Conservation (phyloP, 441 rosid genomes). For the Erodium texanum region DNA sequence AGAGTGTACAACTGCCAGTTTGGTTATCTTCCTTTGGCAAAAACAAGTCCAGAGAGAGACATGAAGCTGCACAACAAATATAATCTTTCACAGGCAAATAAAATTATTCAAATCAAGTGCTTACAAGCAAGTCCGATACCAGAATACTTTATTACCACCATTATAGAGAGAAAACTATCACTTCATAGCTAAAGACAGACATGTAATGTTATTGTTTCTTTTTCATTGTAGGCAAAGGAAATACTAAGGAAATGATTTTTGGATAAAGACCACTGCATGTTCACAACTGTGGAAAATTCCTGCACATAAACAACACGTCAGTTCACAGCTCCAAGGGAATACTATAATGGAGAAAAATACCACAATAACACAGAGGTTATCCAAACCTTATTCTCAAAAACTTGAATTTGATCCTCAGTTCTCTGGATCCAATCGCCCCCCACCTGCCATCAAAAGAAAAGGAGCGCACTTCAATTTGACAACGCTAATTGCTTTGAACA, state of each 20-base stretch:
- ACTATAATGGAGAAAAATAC: neutral
- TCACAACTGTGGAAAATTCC: neutral
- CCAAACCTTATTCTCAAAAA: neutral
- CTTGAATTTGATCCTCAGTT: neutral
- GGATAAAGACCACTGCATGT: neutral
- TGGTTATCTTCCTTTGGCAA: too few relatives aligned
- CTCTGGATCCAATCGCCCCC: constrained; percentile 11
- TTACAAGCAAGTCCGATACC: neutral
- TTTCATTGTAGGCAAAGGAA: neutral
- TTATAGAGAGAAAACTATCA: neutral
- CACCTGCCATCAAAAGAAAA: constrained; percentile 12
- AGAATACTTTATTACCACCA: neutral
- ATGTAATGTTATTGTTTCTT: neutral
- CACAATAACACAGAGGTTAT: neutral
- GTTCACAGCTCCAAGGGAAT: constrained; percentile 1
- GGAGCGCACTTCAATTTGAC: neutral
- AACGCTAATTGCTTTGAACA: neutral
- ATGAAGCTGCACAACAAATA: neutral
- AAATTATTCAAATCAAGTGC: neutral
- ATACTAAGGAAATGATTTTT: neutral
- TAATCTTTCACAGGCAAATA: neutral
- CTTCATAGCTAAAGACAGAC: neutral
- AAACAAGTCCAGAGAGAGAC: neutral
- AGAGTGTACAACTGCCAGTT: too few relatives aligned
- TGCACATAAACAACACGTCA: constrained; percentile 5